Percentiles rank a stretch among this genome's conserved stretches.
Evolutionary conservation across 305 asterid genomes (phyloP).

Genomic region (Solanum hybrid): DNA sequence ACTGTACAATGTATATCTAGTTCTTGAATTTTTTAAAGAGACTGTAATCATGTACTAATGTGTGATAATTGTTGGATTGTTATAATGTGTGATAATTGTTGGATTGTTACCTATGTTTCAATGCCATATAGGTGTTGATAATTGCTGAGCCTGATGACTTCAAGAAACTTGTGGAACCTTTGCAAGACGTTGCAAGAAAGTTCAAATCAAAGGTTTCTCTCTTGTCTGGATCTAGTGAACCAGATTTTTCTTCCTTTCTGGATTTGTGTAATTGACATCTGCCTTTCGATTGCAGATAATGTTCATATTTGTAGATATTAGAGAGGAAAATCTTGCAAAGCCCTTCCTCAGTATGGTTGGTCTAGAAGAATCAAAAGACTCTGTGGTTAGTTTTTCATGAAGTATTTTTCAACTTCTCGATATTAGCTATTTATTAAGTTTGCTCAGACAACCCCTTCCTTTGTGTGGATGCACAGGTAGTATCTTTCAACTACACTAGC

Average conservation of each 20-base stretch:
- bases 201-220: constrained; percentile 65
- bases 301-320: constrained; percentile 60
- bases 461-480: constrained; percentile 28
- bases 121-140: constrained; percentile 55
- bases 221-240: background rate
- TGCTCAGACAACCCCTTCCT: background rate
- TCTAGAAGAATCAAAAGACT: constrained; percentile 60
- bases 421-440: background rate
- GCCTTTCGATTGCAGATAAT: constrained; percentile 47
- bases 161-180: constrained; percentile 48
- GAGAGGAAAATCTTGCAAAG: constrained; percentile 81
- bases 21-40: background rate
- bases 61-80: background rate
- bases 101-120: constrained; percentile 1
- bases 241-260: constrained; percentile 1
- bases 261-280: background rate
- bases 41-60: background rate
- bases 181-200: constrained; percentile 61
- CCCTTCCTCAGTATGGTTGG: constrained; percentile 87
- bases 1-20: background rate
- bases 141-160: constrained; percentile 60
- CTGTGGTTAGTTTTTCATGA: constrained; percentile 39
- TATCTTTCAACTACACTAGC: constrained; percentile 62
- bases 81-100: background rate
- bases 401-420: constrained; percentile 8